Evolutionary conservation across 371 early-diverging fungal species (phyloP).

Genomic region (Nematocida homosporus): DNA sequence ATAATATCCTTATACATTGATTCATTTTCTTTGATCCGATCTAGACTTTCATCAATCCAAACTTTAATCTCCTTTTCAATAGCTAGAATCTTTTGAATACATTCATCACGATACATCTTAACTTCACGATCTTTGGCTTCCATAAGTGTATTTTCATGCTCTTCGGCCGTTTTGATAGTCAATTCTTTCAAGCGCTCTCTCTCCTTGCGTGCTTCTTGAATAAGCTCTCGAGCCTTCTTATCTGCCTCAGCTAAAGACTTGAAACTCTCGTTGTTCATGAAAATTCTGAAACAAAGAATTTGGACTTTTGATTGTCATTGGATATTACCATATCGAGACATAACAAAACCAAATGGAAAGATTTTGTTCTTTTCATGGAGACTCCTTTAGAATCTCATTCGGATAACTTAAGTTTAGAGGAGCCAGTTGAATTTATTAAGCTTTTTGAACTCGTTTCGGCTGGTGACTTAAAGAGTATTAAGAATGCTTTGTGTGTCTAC

Average conservation of each 20-base stretch:
- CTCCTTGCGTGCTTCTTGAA: slow-evolving; percentile 40
- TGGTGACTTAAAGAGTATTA: slow-evolving; percentile 33
- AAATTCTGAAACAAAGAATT: neutral
- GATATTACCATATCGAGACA: neutral
- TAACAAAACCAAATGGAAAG: neutral
- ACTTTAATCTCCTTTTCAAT: slow-evolving; percentile 12
- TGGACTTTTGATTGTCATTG: neutral
- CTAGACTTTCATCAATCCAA: slow-evolving; percentile 13
- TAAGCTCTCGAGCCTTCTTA: slow-evolving; percentile 31
- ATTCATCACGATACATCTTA: slow-evolving; percentile 7
- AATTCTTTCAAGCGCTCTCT: slow-evolving; percentile 5
- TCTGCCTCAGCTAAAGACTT: slow-evolving; percentile 50
- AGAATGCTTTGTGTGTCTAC: slow-evolving; percentile 45
- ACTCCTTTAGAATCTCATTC: neutral
- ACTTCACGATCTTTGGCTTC: slow-evolving; percentile 25
- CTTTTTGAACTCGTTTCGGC: slow-evolving; percentile 45
- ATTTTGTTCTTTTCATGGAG: too few relatives aligned
- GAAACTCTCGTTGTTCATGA: slow-evolving; percentile 52
- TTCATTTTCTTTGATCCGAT: slow-evolving; percentile 28
- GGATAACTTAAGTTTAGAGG: neutral
- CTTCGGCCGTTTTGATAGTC: slow-evolving; percentile 25
- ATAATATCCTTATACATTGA: neutral
- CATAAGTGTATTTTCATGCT: slow-evolving; percentile 25
- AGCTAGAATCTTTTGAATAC: slow-evolving; percentile 19
- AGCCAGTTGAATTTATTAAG: slow-evolving; percentile 18